Percentiles rank a stretch among this genome's conserved stretches.
Conservation (phyloP, 768 basidiomycete genomes). For the Amanita muscaria region DNA sequence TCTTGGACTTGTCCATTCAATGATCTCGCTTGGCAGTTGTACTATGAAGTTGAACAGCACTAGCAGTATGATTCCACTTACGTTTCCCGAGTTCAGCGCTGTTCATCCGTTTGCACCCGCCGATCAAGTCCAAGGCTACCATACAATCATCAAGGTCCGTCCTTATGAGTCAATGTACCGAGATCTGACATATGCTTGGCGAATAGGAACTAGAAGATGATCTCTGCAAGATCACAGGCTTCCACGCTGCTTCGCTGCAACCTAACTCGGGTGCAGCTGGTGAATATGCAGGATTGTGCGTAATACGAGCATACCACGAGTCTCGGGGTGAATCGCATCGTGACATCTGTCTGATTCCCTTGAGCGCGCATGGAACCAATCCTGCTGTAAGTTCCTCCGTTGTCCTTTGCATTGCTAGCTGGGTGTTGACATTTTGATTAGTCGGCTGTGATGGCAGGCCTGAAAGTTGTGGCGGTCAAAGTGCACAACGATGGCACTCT, state of each 20-base stretch:
- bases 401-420: neutral
- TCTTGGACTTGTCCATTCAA: slow-evolving; percentile 87
- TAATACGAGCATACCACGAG: slow-evolving; percentile 92
- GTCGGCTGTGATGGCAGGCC: slow-evolving; percentile 95
- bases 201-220: slow-evolving; percentile 80
- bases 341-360: slow-evolving; percentile 87
- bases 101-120: slow-evolving; percentile 91
- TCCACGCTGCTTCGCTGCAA: slow-evolving; percentile 91
- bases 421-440: slow-evolving; percentile 23
- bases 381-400: slow-evolving; percentile 63
- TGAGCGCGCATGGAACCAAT: slow-evolving; percentile 97
- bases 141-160: slow-evolving; percentile 63
- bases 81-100: slow-evolving; percentile 84
- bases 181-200: neutral
- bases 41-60: slow-evolving; percentile 99
- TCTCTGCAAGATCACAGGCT: slow-evolving; percentile 93
- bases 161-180: neutral
- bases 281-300: slow-evolving; percentile 91
- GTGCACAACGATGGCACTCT: slow-evolving; percentile 80
- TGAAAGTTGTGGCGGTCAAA: slow-evolving; percentile 96
- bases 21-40: slow-evolving; percentile 94
- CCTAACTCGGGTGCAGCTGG: slow-evolving; percentile 98
- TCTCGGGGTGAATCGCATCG: slow-evolving; percentile 79
- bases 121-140: slow-evolving; percentile 87
- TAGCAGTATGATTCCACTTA: slow-evolving; percentile 94